Evolutionary conservation across 192 early-diverging fungal genomes (phyloP), one percentile per base, ranked within the genome.

Genomic region (Paraglomus brasilianum): DNA sequence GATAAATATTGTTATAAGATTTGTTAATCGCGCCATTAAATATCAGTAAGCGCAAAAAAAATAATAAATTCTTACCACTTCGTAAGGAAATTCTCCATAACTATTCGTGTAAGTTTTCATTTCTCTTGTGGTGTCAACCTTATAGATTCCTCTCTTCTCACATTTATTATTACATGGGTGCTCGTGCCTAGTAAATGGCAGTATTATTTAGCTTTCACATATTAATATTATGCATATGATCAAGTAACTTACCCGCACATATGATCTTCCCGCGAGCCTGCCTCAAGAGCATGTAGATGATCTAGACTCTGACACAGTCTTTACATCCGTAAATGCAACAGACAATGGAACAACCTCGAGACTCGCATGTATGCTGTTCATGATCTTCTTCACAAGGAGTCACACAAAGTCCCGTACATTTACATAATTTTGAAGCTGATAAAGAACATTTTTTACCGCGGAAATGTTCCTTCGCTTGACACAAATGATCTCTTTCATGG

Each of bases 381-480:
- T 72, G 74, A 38, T 11, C 1, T 17, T 46, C 69, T 36, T 77
- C 70, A 50, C 55, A 68, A 8, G 66, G 51, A 55, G 56, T 53
- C 66, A 49, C 48, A 49, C 17, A 49, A 49, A 49, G 14, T 49
- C 48, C 14, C 13, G 14, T 49, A 49, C 48, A n/a, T n/a, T n/a
- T n/a, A n/a, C n/a, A n/a, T 17, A 19, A 56, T 4, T 56, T 56
- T 17, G 53, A 56, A 17, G 47, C 24, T 46, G 49, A 63, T 15
- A 77, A 69, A 9, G 76, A 77, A 58, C 76, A 77, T 17, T 75
- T 39, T 24, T 46, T n/a, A 15, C 75, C 76, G 47, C 76, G 77
- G 42, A 52, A 75, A 78, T 77, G 76, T 13, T 44, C 17, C 3
- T 14, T 42, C 5, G 76, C 50, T 40, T 63, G 53, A 41, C 76